Evolutionary conservation across 805 yeast genomes (phyloP).

Genomic region (Kodamaea laetipori): DNA sequence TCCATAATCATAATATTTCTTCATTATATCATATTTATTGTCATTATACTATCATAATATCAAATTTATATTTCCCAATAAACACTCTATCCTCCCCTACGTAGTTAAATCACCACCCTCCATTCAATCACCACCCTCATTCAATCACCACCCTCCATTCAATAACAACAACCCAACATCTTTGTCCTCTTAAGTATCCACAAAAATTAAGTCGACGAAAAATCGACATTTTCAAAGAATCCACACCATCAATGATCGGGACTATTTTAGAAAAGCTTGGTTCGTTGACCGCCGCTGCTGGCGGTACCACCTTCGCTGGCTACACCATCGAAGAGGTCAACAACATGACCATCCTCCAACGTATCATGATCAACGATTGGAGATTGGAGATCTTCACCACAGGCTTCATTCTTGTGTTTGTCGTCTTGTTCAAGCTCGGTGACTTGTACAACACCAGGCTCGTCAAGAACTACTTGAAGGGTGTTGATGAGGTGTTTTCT

Average conservation of each 20-base stretch:
- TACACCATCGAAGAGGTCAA: constrained; percentile 56
- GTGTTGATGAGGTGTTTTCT: constrained; percentile 53
- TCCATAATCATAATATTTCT: too few relatives aligned
- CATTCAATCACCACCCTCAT: neutral
- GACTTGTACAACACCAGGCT: constrained; percentile 54
- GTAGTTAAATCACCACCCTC: too few relatives aligned
- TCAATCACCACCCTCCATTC: too few relatives aligned
- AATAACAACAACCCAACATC: too few relatives aligned
- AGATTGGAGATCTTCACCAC: constrained; percentile 63
- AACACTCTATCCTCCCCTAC: too few relatives aligned
- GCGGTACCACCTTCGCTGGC: constrained; percentile 18
- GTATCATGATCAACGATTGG: constrained; percentile 73
- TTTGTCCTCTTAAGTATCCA: too few relatives aligned
- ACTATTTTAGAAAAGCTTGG: neutral
- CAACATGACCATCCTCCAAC: constrained; percentile 56
- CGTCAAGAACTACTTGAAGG: constrained; percentile 55
- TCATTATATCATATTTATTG: too few relatives aligned
- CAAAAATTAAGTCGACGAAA: constrained; percentile 1
- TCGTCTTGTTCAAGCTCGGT: constrained; percentile 59
- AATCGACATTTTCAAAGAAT: neutral
- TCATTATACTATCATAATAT: too few relatives aligned
- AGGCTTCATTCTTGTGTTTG: constrained; percentile 51
- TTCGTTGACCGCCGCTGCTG: neutral
- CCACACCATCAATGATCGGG: neutral
- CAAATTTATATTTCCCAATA: too few relatives aligned